Evolutionary conservation across 805 yeast species (phyloP).

Genomic region (Saccharomycopsis sp.): DNA sequence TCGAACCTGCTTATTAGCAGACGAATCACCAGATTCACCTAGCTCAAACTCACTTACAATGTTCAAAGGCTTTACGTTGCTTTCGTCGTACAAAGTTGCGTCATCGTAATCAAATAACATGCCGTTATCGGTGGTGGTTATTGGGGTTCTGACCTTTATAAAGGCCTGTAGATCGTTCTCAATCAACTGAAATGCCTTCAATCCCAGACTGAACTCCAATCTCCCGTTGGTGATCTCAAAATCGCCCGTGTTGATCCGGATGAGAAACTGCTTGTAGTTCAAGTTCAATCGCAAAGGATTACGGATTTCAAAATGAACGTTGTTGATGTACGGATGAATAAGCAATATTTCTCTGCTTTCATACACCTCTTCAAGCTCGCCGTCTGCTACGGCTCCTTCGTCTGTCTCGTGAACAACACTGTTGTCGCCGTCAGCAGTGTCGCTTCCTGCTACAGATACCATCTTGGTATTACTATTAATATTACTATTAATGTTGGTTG

Average conservation of each 20-base stretch:
- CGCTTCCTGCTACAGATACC: neutral
- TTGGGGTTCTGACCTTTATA: slow-evolving; percentile 7
- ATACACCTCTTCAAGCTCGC: slow-evolving; percentile 19
- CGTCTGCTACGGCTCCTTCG: slow-evolving; percentile 6
- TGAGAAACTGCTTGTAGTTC: slow-evolving; percentile 27
- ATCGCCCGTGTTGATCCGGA: slow-evolving; percentile 29
- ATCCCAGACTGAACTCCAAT: slow-evolving; percentile 17
- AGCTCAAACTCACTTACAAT: slow-evolving; percentile 2
- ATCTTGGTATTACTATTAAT: neutral
- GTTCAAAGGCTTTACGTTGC: neutral
- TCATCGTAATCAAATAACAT: slow-evolving; percentile 17
- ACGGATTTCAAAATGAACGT: slow-evolving; percentile 24
- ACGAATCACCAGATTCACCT: neutral
- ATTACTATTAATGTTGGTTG: neutral
- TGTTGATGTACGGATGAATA: slow-evolving; percentile 18
- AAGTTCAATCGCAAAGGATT: slow-evolving; percentile 28
- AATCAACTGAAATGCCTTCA: slow-evolving; percentile 10
- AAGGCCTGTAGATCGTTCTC: slow-evolving; percentile 15
- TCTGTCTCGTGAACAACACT: neutral
- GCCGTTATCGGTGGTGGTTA: neutral
- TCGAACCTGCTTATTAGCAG: slow-evolving; percentile 1
- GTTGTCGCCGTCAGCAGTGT: neutral
- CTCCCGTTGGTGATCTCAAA: slow-evolving; percentile 30
- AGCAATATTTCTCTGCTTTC: slow-evolving; percentile 12
- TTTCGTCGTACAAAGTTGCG: slow-evolving; percentile 7